Evolutionary conservation across 176 grass and related monocot species (phyloP).

Genomic region (Poa annua): DNA sequence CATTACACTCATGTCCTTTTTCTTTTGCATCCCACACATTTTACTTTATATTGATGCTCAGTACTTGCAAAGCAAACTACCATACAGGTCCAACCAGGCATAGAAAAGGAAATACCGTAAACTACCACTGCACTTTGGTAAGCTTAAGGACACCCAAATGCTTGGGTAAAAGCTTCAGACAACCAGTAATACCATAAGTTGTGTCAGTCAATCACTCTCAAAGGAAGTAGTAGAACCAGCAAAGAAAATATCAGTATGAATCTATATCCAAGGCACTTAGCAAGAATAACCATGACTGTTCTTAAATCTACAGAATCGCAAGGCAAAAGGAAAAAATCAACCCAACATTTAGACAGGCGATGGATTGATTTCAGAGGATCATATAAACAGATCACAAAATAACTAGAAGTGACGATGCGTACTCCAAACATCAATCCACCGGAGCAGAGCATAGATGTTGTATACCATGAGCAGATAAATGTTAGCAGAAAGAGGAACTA

Average conservation of each 20-base stretch:
- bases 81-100: neutral
- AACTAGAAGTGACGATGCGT: no score
- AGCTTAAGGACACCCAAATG: neutral
- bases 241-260: neutral
- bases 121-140: neutral
- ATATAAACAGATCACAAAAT: no score
- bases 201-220: neutral
- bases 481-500: constrained; percentile 41
- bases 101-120: neutral
- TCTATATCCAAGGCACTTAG: no score
- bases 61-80: neutral
- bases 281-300: no score
- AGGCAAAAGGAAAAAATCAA: no score
- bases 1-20: neutral
- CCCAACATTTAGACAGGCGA: no score
- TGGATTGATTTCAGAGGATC: no score
- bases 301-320: no score
- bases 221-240: neutral
- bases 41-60: neutral
- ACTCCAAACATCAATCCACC: no score
- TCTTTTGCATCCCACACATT: neutral
- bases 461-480: no score
- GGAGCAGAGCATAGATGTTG: no score
- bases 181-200: neutral
- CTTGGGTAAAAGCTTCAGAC: neutral